Base-by-base conservation (phyloP, 192 early-diverging fungal species). In the Backusella psychrophila region DNA sequence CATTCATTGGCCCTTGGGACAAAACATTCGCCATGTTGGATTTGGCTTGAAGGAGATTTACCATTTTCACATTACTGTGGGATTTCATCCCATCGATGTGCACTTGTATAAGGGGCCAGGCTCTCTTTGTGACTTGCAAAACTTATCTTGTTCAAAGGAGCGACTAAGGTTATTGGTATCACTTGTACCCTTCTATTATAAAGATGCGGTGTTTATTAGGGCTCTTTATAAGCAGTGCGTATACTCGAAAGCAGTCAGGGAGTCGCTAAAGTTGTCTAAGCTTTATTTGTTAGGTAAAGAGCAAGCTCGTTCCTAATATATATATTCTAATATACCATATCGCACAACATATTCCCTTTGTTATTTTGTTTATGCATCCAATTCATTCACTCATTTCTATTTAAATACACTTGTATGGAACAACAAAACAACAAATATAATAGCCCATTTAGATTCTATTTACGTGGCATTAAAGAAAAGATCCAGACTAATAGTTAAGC, bases 1-100 rank as follows among this genome's bases (percentile, higher is more conserved):
- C 15, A 38, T 80, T 7, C 53, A 63, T 31, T 80, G 79, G 79
- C 79, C 79, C 17, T 31, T 75, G 21, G 79, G 79, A n/a, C 79
- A 80, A 52, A 35, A 44, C 0, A 69, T 80, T 19, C 67, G 79
- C 14, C 12, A 1, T 4, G 23, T 23, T 19, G 46, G 46, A 1
- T n/a, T 73, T 12, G 79, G 73, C 21, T 38, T 80, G 33, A n/a
- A 38, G 0, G 56, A n/a, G 23, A 19, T 49, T n/a, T 39, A 34
- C 6, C 9, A 71, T 38, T 75, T 80, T 34, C 79, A 80, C 59
- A 72, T 80, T 9, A 80, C 79, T 1, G 29, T 80, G 23, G 79
- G 79, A 1, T 80, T 80, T 39, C 15, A 49, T 23, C 79, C 79
- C 14, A 42, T 19, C 3, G 79, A 80, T 72, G 65, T 80, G 4